phyloP scores from a whole-genome alignment of 768 basidiomycete genomes.

The Nevesoporus exiguus region DNA sequence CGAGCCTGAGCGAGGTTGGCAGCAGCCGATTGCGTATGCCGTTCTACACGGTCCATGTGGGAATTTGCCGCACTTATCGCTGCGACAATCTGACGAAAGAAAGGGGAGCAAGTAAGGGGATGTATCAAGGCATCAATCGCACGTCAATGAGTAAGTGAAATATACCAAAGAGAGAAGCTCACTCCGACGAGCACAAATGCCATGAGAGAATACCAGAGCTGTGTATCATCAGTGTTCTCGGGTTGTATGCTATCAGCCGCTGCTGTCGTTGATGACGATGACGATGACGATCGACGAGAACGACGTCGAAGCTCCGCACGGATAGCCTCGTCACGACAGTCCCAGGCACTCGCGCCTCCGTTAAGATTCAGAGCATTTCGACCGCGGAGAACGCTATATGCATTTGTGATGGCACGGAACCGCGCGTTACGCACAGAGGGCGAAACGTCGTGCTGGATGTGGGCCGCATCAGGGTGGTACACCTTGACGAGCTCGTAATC shows the following conservation, averaged over 20 bases:
- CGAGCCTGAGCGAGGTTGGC: constrained; percentile 58
- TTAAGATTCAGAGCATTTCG: background rate
- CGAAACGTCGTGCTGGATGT: constrained; percentile 37
- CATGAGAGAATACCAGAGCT: constrained; percentile 12
- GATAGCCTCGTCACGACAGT: constrained; percentile 37
- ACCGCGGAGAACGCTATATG: constrained; percentile 49
- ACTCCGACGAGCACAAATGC: constrained; percentile 15
- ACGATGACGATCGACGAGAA: constrained; percentile 30
- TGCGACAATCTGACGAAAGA: constrained; percentile 3
- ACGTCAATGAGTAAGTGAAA: background rate
- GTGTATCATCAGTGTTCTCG: background rate
- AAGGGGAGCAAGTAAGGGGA: background rate
- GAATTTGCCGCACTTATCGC: constrained; percentile 12
- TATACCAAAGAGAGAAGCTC: background rate
- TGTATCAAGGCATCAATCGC: no score
- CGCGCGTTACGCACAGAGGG: constrained; percentile 48
- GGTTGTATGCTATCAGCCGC: background rate
- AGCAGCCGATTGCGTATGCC: constrained; percentile 48
- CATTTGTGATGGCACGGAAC: constrained; percentile 61
- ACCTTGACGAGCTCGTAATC: constrained; percentile 72
- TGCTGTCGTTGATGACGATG: constrained; percentile 33
- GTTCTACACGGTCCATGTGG: constrained; percentile 36
- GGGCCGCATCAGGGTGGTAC: constrained; percentile 67
- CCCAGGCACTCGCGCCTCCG: background rate
- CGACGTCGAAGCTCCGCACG: constrained; percentile 53